Conservation (phyloP, 2,329 filamentous ascomycete genomes). For the Botrytis sinoallii region DNA sequence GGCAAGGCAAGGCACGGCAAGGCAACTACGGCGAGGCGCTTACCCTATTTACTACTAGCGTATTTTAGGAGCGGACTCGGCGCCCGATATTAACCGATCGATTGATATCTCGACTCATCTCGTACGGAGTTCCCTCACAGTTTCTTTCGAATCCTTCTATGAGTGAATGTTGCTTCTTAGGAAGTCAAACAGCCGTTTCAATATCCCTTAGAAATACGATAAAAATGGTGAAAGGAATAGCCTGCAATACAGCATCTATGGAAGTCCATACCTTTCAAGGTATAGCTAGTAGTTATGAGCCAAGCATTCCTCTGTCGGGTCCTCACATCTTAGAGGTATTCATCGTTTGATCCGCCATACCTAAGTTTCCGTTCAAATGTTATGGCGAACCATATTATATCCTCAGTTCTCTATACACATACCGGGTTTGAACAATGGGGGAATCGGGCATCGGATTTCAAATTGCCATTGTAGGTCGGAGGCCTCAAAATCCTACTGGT, state of each 20-base stretch:
- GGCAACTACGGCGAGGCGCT: background rate
- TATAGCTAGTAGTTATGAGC: background rate
- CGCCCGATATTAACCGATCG: background rate
- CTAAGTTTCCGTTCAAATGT: background rate
- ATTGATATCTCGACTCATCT: background rate
- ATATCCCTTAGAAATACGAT: background rate
- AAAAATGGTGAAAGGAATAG: background rate
- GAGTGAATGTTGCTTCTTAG: background rate
- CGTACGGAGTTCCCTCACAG: background rate
- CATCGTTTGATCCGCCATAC: background rate
- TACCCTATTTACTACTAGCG: background rate
- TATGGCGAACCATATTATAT: background rate
- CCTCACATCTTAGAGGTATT: background rate
- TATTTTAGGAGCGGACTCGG: background rate
- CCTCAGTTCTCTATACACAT: background rate
- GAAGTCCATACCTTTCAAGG: background rate
- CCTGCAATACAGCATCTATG: background rate
- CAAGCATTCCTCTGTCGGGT: background rate
- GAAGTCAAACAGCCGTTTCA: background rate
- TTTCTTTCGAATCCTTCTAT: background rate
- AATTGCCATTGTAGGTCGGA: background rate
- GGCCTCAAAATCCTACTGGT: background rate
- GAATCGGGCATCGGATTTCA: background rate
- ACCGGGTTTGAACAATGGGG: background rate
- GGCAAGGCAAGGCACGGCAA: background rate